Conservation (phyloP, 2,329 filamentous ascomycete species). For the Phaeosphaeriaceae sp. region DNA sequence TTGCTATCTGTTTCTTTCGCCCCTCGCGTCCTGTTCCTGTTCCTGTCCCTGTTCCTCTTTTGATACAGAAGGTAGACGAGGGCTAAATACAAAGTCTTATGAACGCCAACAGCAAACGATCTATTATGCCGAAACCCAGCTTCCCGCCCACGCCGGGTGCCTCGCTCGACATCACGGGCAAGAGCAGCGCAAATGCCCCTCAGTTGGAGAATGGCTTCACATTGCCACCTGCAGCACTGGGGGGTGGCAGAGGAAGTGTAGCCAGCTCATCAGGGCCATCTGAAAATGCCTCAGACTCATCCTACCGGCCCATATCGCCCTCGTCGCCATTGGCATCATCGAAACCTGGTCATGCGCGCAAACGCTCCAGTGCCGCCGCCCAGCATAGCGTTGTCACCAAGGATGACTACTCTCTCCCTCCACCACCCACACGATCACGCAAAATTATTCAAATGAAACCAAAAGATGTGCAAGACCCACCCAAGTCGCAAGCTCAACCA, state of each 20-base stretch:
- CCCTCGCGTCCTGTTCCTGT: constrained; percentile 14
- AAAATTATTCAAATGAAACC: constrained; percentile 99
- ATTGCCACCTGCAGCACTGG: constrained; percentile 76
- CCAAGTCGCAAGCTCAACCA: constrained; percentile 27
- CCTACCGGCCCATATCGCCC: constrained; percentile 57
- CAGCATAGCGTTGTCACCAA: constrained; percentile 55
- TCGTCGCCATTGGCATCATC: constrained; percentile 42
- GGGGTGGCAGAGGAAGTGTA: constrained; percentile 52
- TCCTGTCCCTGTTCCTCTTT: neutral
- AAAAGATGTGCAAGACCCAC: constrained; percentile 36
- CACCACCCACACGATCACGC: constrained; percentile 86
- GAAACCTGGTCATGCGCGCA: constrained; percentile 40
- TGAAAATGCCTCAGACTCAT: constrained; percentile 58
- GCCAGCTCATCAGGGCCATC: constrained; percentile 55
- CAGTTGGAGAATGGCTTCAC: constrained; percentile 73
- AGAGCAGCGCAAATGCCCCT: constrained; percentile 68
- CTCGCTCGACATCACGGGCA: constrained; percentile 78
- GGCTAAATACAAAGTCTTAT: constrained; percentile 14
- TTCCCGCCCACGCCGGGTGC: constrained; percentile 79
- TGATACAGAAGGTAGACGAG: constrained; percentile 11
- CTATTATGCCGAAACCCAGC: constrained; percentile 68
- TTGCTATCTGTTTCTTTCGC: constrained; percentile 10
- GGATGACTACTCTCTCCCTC: constrained; percentile 79
- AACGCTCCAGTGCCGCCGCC: constrained; percentile 36
- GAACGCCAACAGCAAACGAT: constrained; percentile 18